A percentile compares a stretch with the other conserved stretches of the same genome.
Conservation (phyloP, 73 alveolate genomes). For the Paramecium primaurelia region DNA sequence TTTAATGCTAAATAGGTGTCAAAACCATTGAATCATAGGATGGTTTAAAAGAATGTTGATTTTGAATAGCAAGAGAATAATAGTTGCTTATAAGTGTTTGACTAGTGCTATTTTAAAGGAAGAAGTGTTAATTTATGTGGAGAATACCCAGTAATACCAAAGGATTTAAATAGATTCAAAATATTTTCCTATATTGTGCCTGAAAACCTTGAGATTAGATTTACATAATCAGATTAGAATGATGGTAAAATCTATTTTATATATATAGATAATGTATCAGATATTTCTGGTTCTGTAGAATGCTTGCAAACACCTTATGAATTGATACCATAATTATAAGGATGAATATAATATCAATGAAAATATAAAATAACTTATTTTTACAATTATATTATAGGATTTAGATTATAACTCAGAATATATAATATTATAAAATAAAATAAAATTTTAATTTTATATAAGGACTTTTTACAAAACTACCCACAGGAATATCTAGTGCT, state of each 20-base stretch:
- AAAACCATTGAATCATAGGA: neutral
- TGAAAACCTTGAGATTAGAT: neutral
- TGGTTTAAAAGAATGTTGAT: neutral
- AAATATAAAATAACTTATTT: too few relatives aligned
- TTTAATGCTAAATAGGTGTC: neutral
- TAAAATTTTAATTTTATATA: too few relatives aligned
- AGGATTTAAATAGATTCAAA: neutral
- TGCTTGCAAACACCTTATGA: neutral
- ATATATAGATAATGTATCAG: neutral
- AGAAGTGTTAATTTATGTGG: neutral
- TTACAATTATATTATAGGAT: too few relatives aligned
- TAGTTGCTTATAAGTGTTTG: neutral
- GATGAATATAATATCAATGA: neutral
- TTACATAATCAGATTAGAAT: neutral
- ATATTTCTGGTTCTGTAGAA: neutral
- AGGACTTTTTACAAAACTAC: too few relatives aligned
- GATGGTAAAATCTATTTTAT: neutral
- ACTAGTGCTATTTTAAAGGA: neutral
- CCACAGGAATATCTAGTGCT: too few relatives aligned
- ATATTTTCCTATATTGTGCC: conserved; percentile 24
- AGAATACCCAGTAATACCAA: neutral
- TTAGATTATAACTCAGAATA: too few relatives aligned
- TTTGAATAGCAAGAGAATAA: neutral
- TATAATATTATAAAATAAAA: too few relatives aligned
- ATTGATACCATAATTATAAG: neutral